Percentiles rank a stretch among this genome's conserved stretches.
phyloP scores from a whole-genome alignment of 331 rosid genomes.

The Rhamnella rubrinervis region DNA sequence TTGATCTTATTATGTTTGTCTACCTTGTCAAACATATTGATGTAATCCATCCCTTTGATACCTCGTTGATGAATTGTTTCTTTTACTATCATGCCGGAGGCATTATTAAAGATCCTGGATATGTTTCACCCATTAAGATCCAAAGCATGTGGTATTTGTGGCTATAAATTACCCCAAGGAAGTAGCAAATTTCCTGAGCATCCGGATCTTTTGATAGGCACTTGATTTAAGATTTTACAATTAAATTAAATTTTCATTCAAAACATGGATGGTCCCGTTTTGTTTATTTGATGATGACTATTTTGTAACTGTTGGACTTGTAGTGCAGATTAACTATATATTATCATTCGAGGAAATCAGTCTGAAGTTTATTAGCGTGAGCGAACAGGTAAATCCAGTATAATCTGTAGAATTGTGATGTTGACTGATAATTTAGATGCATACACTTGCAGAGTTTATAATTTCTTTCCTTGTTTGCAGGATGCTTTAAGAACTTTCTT shows the following conservation, averaged over 20 bases:
- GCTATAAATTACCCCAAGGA: not conserved
- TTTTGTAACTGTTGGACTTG: slow-evolving; percentile 3
- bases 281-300: not conserved
- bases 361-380: slow-evolving; percentile 75
- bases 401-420: not conserved
- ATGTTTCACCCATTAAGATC: not conserved
- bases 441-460: slow-evolving; percentile 10
- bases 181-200: not conserved
- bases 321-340: slow-evolving; percentile 83
- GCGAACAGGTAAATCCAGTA: slow-evolving; percentile 69
- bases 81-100: not conserved
- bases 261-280: not conserved
- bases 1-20: slow-evolving; percentile 25
- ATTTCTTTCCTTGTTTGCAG: slow-evolving; percentile 44
- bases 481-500: slow-evolving; percentile 92
- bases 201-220: not conserved
- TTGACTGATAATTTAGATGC: slow-evolving; percentile 15
- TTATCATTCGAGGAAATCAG: slow-evolving; percentile 92
- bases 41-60: slow-evolving; percentile 9
- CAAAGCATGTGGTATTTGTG: not conserved
- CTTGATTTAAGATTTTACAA: not conserved
- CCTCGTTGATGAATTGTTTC: slow-evolving; percentile 14
- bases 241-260: not conserved
- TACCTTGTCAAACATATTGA: slow-evolving; percentile 13
- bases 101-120: not conserved